Base-by-base conservation (phyloP, 371 early-diverging fungal species). In the Mucor saturninus region DNA sequence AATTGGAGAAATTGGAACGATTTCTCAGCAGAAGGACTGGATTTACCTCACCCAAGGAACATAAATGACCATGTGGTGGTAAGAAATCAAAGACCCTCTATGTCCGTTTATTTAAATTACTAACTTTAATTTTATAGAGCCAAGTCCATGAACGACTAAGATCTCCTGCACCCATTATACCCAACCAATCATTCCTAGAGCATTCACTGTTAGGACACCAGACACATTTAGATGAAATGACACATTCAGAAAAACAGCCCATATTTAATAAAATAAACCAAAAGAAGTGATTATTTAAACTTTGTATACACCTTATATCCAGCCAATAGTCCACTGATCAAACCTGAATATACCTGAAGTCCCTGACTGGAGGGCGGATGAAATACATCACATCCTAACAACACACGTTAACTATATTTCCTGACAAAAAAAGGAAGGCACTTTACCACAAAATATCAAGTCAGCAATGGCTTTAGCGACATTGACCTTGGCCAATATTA, bases 261-360 rank as follows among this genome's bases (percentile, higher is more conserved):
- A 35, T 35, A 35, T 29, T 39, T 26, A 55, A 39, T 10, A 55
- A 40, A 55, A 55, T 13, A 40, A 21, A 55, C 13, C 39, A 28
- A 13, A 21, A 26, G 8, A 21, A 28, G 10, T 50, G 9, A 29
- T 50, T 7, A 21, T n/a, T 4, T 46, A 21, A 21, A 46, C 21
- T 21, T 46, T 46, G 46, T 21, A 42, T 9, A 46, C 21, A 35
- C 46, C 46, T 46, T n/a, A 42, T 42, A 87, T 6, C 35, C 35
- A 35, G 35, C 35, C 48, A 90, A 74, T n/a, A 82, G 35, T 14
- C 87, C 91, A 42, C 91, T 83, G 15, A 69, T 65, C 35, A 92
- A 75, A 1, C 90, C 92, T 21, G 90, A 67, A 53, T 88, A 80
- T 15, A 85, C 83, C 60, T 92, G 92, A 64, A 86, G 79, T 4